These are phyloP conservation scores for Talaromyces sp. DNA, from an alignment of 2,329 filamentous ascomycete genomes.

Conservation along the genomic window DNA sequence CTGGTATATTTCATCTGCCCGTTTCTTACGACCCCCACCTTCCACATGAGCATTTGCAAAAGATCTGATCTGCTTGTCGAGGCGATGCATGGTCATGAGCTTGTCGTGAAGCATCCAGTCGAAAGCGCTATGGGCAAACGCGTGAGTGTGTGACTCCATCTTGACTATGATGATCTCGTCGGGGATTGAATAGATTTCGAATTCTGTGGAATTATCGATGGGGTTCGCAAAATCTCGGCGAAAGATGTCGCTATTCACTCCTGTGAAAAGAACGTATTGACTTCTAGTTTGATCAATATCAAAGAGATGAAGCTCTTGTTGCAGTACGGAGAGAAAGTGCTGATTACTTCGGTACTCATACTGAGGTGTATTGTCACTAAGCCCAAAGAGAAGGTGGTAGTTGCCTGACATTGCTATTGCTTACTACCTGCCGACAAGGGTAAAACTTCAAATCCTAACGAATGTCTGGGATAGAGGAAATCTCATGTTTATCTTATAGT, in stretches of 20 bases:
- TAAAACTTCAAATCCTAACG: not conserved
- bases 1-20: slow-evolving; percentile 1
- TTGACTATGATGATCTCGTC: slow-evolving; percentile 5
- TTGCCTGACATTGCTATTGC: not conserved
- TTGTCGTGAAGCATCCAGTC: not conserved
- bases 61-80: not conserved
- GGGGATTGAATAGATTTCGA: not conserved
- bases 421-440: not conserved
- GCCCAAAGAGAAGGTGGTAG: too few relatives aligned
- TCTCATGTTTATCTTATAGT: not conserved
- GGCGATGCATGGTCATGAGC: not conserved
- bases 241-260: slow-evolving; percentile 7
- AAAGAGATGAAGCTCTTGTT: not conserved
- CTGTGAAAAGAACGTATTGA: slow-evolving; percentile 14
- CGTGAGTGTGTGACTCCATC: slow-evolving; percentile 8
- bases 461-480: not conserved
- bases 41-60: slow-evolving; percentile 8
- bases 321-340: not conserved
- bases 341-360: too few relatives aligned
- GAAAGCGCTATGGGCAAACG: not conserved
- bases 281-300: slow-evolving; percentile 1
- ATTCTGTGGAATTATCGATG: not conserved
- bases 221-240: slow-evolving; percentile 9
- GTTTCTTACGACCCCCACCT: slow-evolving; percentile 3
- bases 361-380: too few relatives aligned